Conservation (phyloP, 768 basidiomycete species). For the Mycena latifolia region DNA sequence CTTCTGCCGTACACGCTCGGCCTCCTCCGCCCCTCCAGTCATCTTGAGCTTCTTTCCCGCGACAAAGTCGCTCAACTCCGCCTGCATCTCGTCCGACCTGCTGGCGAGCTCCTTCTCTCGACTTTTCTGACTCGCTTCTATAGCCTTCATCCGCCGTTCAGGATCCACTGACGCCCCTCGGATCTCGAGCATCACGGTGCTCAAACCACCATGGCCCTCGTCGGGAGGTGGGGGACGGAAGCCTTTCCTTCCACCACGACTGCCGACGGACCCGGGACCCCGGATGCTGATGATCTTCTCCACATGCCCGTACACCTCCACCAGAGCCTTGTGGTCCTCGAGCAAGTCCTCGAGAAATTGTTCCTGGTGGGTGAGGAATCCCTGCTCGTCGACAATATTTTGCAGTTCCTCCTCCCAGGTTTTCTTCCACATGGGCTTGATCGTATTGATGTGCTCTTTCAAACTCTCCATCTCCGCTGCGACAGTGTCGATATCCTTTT, state of each 20-base stretch:
- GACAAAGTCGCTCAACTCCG: constrained; percentile 90
- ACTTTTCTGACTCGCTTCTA: constrained; percentile 87
- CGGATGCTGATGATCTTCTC: constrained; percentile 87
- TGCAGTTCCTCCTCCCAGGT: constrained; percentile 98
- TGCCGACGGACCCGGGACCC: constrained; percentile 57
- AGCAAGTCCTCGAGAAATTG: constrained; percentile 89
- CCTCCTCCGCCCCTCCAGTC: constrained; percentile 96
- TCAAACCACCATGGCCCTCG: constrained; percentile 75
- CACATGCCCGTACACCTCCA: constrained; percentile 90
- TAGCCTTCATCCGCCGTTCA: constrained; percentile 89
- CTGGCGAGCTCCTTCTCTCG: constrained; percentile 81
- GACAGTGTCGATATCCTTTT: constrained; percentile 76
- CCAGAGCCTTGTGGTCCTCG: constrained; percentile 93
- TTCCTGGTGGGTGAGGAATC: constrained; percentile 93
- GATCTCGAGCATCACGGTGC: constrained; percentile 92
- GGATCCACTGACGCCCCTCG: constrained; percentile 86
- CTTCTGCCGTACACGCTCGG: constrained; percentile 88
- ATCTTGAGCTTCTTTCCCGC: constrained; percentile 89
- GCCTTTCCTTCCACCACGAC: constrained; percentile 51
- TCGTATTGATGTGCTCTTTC: constrained; percentile 86
- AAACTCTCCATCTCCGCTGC: constrained; percentile 80
- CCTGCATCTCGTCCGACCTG: constrained; percentile 85
- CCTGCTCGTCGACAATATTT: constrained; percentile 97
- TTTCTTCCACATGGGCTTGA: constrained; percentile 98
- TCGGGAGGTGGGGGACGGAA: constrained; percentile 76